Percentiles rank a stretch among this genome's conserved stretches.
Conservation (phyloP, 371 early-diverging fungal genomes). For the Actinomortierella wolfii region DNA sequence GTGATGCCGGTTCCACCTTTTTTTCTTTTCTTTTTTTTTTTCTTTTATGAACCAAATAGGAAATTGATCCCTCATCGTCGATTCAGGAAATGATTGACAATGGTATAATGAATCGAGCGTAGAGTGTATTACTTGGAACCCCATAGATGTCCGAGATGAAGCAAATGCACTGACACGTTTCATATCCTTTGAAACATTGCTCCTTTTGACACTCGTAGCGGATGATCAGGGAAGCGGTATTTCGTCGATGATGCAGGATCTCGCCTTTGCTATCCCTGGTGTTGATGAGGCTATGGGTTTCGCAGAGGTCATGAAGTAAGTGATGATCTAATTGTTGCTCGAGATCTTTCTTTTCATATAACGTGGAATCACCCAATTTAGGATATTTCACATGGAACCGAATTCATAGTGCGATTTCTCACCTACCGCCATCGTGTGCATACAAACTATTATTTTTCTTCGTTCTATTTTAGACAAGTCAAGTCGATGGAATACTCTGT, state of each 20-base stretch:
- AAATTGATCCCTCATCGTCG: conserved; percentile 97
- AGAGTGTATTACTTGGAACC: too few species aligned
- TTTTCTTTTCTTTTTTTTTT: neutral
- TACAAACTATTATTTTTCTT: too few species aligned
- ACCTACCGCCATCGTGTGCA: too few species aligned
- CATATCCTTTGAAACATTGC: neutral
- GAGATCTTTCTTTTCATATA: neutral
- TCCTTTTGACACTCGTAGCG: conserved; percentile 31
- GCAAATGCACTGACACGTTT: neutral
- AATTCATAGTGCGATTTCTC: too few species aligned
- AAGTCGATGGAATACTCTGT: conserved; percentile 98
- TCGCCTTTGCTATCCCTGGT: conserved; percentile 97
- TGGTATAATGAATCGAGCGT: conserved; percentile 51
- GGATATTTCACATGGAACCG: too few species aligned
- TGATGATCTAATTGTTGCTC: conserved; percentile 1
- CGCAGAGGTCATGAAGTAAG: conserved; percentile 98
- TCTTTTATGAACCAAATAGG: conserved; percentile 52
- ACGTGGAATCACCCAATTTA: too few species aligned
- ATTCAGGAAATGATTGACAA: conserved; percentile 97
- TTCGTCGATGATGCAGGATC: conserved; percentile 92
- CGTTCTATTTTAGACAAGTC: conserved; percentile 73
- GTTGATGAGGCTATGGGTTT: conserved; percentile 99
- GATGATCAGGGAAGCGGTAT: conserved; percentile 81
- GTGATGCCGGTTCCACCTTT: too few species aligned
- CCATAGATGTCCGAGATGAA: too few species aligned